Base-by-base conservation (phyloP, 257 asterid species). In the Solanum neorickii region DNA sequence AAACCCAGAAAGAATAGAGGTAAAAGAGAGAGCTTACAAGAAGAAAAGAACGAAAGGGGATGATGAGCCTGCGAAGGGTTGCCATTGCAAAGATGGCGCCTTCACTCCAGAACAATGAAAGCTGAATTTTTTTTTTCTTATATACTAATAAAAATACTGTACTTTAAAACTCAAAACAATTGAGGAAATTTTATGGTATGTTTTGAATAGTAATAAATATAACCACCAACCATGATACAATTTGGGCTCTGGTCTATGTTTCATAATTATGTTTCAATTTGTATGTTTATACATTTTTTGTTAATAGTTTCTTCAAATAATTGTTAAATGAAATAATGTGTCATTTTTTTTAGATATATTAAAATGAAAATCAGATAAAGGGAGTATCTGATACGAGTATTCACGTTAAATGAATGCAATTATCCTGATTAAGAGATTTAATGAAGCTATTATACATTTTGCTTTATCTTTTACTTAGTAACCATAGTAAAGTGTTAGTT, bases 11-110 rank as follows among this genome's bases (percentile, higher is more conserved):
- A 74, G 4, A 20, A 37, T 2, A 20, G 1, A 62, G 10, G 74
- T 37, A 31, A 60, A 73, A 33, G 25, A 82, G 59, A 86, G 41
- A 69, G 18, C 72, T 77, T 87, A 93, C 98, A 89, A 87, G 92
- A 73, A 88, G 77, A 73, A 90, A 90, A 87, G 90, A 87, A 90
- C 91, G 91, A 87, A 82, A 73, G n/a, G 91, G 88, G 84, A 87
- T 33, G 41, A 88, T 44, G 29, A 91, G 89, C 91, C 92, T 88
- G 90, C 96, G 91, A 86, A 83, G 27, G 60, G 87, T 87, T 76
- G 93, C 94, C 93, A 93, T 93, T 76, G 84, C 10, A 82, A 49
- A 47, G 46, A 49, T 82, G 85, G 85, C 69, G 44, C 84, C 72
- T 46, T 72, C 47, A 42, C 33, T 10, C 83, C 18, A 16, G 25